Percentiles rank a stretch among this genome's conserved stretches.
Evolutionary conservation across 768 basidiomycete genomes (phyloP).

Genomic region (Aureoboletus auriporus): DNA sequence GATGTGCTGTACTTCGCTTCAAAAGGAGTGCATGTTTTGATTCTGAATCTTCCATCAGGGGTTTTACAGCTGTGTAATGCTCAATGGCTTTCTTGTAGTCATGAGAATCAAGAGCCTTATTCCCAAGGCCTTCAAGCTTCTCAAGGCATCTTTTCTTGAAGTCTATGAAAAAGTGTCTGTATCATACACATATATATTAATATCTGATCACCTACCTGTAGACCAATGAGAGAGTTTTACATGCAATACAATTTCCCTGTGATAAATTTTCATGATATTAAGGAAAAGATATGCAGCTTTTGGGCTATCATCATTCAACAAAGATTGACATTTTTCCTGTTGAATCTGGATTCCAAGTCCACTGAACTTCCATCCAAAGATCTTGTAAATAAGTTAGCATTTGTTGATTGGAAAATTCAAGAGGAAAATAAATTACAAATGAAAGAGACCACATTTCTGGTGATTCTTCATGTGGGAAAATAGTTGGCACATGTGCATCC

Average conservation of each 20-base stretch:
- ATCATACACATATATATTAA: too few species aligned
- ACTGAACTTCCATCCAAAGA: constrained; percentile 21
- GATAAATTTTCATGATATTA: constrained; percentile 5
- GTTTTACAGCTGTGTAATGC: constrained; percentile 12
- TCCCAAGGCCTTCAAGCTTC: constrained; percentile 8
- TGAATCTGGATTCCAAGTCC: constrained; percentile 14
- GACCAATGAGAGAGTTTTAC: constrained; percentile 15
- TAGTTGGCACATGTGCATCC: constrained; percentile 3
- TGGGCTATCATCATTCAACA: constrained; percentile 1
- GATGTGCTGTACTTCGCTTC: constrained; percentile 14
- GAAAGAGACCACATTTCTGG: constrained; percentile 11
- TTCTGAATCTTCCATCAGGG: constrained; percentile 4
- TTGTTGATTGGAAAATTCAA: background rate
- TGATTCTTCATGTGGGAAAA: constrained; percentile 12
- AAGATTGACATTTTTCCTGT: constrained; percentile 8
- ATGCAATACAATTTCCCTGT: constrained; percentile 10
- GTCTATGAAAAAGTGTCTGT: background rate
- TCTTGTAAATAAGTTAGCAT: constrained; percentile 4
- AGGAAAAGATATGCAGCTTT: constrained; percentile 7
- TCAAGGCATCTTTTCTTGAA: constrained; percentile 7
- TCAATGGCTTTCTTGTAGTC: constrained; percentile 11
- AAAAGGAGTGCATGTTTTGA: constrained; percentile 1
- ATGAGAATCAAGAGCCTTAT: background rate
- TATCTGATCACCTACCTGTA: background rate
- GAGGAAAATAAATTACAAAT: constrained; percentile 7